phyloP scores from a whole-genome alignment of 805 yeast species.

The Starmerella gropengiesseri region DNA sequence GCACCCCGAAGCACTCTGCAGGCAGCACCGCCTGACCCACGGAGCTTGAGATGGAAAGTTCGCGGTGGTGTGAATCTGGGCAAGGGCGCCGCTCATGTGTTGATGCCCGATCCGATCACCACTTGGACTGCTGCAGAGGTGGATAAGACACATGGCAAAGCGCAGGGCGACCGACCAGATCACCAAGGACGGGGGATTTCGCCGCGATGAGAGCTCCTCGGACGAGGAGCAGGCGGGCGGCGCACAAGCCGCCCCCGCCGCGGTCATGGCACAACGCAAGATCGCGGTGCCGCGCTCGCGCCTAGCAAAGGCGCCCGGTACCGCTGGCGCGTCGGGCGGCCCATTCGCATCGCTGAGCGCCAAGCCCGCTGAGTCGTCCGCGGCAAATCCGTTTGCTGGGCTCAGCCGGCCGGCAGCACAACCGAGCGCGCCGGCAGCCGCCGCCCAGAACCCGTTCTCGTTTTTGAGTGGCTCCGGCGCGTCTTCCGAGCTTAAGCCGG shows the following conservation, averaged over 20 bases:
- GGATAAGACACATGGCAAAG: constrained; percentile 31
- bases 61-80: too few species aligned
- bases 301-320: background rate
- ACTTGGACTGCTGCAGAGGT: too few species aligned
- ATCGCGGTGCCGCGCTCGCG: constrained; percentile 38
- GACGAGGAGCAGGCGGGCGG: constrained; percentile 6
- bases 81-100: too few species aligned
- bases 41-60: too few species aligned
- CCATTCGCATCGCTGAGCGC: constrained; percentile 4
- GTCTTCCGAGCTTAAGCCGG: constrained; percentile 21
- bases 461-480: background rate
- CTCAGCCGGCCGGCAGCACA: constrained; percentile 1
- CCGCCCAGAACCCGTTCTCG: constrained; percentile 13
- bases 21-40: too few species aligned
- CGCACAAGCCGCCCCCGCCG: constrained; percentile 41
- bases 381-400: constrained; percentile 14
- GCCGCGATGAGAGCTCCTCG: constrained; percentile 1
- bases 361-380: too few species aligned
- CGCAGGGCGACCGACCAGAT: constrained; percentile 59
- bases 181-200: constrained; percentile 37
- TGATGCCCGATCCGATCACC: too few species aligned
- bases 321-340: constrained; percentile 6
- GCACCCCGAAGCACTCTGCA: too few species aligned
- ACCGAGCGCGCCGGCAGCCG: background rate
- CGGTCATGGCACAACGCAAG: constrained; percentile 55